Percentiles rank a stretch among this genome's conserved stretches.
phyloP scores from a whole-genome alignment of 2,329 filamentous ascomycete species.

The Colletotrichum incanum region DNA sequence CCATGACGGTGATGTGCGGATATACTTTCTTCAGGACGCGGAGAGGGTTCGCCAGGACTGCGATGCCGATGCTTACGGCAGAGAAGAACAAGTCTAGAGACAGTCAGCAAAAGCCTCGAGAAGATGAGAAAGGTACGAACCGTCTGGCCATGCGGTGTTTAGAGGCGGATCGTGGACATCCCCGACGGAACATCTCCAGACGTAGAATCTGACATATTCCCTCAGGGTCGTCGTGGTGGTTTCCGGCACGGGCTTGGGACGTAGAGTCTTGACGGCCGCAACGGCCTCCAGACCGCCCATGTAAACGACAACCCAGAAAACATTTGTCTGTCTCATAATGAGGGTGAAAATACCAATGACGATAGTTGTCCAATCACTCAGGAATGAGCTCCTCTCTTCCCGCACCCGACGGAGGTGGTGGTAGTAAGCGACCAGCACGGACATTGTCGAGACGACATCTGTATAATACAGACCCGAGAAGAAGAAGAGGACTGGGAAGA shows the following conservation, averaged over 20 bases:
- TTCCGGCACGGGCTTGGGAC: constrained; percentile 50
- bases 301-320: constrained; percentile 93
- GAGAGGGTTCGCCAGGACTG: constrained; percentile 65
- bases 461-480: constrained; percentile 97
- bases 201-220: constrained; percentile 57
- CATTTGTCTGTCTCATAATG: constrained; percentile 92
- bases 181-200: constrained; percentile 63
- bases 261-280: constrained; percentile 64
- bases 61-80: constrained; percentile 75
- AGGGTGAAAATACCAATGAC: constrained; percentile 77
- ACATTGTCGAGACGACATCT: constrained; percentile 85
- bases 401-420: constrained; percentile 66
- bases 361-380: constrained; percentile 63
- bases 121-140: constrained; percentile 53
- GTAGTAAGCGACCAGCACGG: constrained; percentile 80
- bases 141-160: constrained; percentile 63
- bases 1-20: constrained; percentile 75
- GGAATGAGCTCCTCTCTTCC: constrained; percentile 49
- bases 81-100: constrained; percentile 68
- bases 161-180: constrained; percentile 71
- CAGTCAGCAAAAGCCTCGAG: constrained; percentile 17
- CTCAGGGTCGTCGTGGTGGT: constrained; percentile 52
- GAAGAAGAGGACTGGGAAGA: constrained; percentile 95
- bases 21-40: constrained; percentile 65
- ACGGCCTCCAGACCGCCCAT: constrained; percentile 75